Base-by-base conservation (phyloP, 148 eudicot species). In the Vaccinium macrocarpon region DNA sequence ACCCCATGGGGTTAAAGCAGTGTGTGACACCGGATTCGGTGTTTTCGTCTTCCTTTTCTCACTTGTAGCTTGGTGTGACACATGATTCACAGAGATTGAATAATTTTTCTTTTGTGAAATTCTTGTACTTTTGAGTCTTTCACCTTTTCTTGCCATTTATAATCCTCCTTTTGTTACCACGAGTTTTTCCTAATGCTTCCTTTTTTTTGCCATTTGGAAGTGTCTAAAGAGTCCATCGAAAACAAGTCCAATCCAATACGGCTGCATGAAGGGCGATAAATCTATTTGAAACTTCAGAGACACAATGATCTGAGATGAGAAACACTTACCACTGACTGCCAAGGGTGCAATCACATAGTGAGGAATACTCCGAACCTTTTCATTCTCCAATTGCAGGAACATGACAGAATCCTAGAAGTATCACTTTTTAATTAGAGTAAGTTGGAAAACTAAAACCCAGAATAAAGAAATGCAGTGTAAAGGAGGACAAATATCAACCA, bases 241-340 rank as follows among this genome's bases (percentile, higher is more conserved):
- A 55, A 79, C 15, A 79, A 79, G 61, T 55, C 38, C 49, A 53
- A 55, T 79, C 66, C 32, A 53, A 55, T 55, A 55, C 9, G 66
- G 35, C 49, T 2, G 4, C 66, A 53, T 14, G 66, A 29, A 73
- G 32, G 66, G 48, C 0, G 12, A 25, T 16, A 29, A 8, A 32
- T 55, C 66, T 29, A 32, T 55, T 5, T 32, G 23, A 53, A 55
- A 79, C 66, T 16, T 56, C 19, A 55, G 8, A 56, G 21, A 55
- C 62, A 55, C 16, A 78, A 18, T 25, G 15, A 25, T 50, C 76
- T 14, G 48, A 74, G 76, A 83, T 13, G 78, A 81, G 82, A 86
- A 74, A 56, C 56, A 92, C 99, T 91, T 85, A 97, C 99, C 93
- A 80, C 99, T 97, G 78, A 97, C 96, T 76, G 98, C 98, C 89